Evolutionary conservation across 2,329 filamentous ascomycete species (phyloP), one percentile per base, ranked within the genome.

Genomic region (Calonectria pauciramosa): DNA sequence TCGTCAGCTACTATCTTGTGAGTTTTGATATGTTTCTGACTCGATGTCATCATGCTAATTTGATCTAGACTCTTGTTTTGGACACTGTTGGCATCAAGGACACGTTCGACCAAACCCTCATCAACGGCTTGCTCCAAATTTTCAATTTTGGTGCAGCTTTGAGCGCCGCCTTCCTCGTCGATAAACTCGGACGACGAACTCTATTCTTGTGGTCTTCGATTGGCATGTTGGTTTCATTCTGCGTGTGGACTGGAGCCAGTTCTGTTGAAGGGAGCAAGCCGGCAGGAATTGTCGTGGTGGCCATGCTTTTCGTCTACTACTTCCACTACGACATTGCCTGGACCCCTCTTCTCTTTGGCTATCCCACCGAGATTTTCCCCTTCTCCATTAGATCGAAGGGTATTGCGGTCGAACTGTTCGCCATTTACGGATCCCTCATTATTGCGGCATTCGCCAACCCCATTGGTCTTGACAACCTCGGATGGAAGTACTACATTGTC

Each of bases 241-340:
- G 85, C 41, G 78, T 84, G 9, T 84, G 82, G 85, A 89, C 88
- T 11, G 56, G 56, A 2, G 85, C 83, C 0, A 82, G 81, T 54
- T 84, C 85, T 14, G 85, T 85, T 14, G 77, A 81, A 20, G 79
- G 81, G 4, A 79, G 71, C 28, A 79, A 82, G 51, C 59, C 78
- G 5, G 84, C 86, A n/a, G 87, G 87, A 16, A 84, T 86, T 68
- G 86, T 84, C 5, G 86, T 89, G 20, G 86, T 91, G 65, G 86
- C 86, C 14, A 86, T 86, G 76, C 85, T 90, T 30, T 90, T 87
- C 78, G 82, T 88, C 71, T 89, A 86, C 81, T 87, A 83, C 73
- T 85, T 88, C 64, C 82, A 85, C 73, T 86, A 90, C 78, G 83
- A 86, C 52, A 85, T 89, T 67, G 86, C 86, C 26, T 89, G 85